Evolutionary conservation across 1,284 basidiomycete species (phyloP).

Genomic region (Sutorius eximius): DNA sequence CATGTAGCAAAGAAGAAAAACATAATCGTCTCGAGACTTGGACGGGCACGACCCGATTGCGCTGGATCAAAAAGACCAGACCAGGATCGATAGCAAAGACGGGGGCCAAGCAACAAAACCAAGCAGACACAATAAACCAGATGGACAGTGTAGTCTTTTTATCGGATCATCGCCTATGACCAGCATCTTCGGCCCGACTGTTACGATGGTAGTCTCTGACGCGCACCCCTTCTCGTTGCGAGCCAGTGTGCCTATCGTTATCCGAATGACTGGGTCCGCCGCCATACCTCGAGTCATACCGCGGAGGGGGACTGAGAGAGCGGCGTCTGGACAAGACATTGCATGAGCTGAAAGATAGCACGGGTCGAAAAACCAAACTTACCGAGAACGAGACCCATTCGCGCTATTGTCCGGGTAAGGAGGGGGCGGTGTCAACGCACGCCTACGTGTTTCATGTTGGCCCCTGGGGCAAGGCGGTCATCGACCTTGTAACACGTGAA

Average conservation of each 20-base stretch:
- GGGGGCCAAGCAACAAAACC: slow-evolving; percentile 5
- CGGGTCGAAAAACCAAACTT: slow-evolving; percentile 6
- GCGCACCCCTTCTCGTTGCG: slow-evolving; percentile 42
- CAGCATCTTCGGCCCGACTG: slow-evolving; percentile 46
- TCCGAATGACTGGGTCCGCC: slow-evolving; percentile 43
- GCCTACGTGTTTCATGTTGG: slow-evolving; percentile 51
- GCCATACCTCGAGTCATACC: slow-evolving; percentile 46
- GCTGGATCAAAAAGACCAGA: slow-evolving; percentile 1
- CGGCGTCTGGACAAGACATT: slow-evolving; percentile 51
- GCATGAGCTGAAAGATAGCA: background rate
- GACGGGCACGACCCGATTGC: slow-evolving; percentile 11
- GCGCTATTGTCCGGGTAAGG: slow-evolving; percentile 43
- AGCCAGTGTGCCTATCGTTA: slow-evolving; percentile 41
- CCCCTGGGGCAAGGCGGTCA: slow-evolving; percentile 37
- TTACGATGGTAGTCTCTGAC: slow-evolving; percentile 64
- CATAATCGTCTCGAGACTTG: background rate
- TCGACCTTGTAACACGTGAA: background rate
- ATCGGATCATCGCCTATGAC: slow-evolving; percentile 38
- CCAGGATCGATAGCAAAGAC: background rate
- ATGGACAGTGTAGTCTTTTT: slow-evolving; percentile 7
- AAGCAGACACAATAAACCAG: slow-evolving; percentile 1
- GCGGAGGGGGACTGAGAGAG: slow-evolving; percentile 62
- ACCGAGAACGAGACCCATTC: slow-evolving; percentile 57
- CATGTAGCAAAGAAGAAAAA: slow-evolving; percentile 1
- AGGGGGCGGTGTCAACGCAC: slow-evolving; percentile 57